phyloP scores from a whole-genome alignment of 1,284 basidiomycete genomes.

The Heterobasidion annosum region DNA sequence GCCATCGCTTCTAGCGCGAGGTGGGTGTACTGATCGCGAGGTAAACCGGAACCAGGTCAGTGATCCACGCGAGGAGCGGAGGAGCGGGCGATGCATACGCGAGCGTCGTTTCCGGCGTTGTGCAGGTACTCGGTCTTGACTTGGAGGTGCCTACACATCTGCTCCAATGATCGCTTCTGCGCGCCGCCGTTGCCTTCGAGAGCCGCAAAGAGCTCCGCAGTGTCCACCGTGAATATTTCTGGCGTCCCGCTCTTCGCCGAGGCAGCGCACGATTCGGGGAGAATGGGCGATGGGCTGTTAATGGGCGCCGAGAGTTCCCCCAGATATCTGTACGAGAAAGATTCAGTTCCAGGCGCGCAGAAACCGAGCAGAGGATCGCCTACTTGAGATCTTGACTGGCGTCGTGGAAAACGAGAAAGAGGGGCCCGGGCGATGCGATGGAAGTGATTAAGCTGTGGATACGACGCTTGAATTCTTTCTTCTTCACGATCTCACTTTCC shows the following conservation, averaged over 20 bases:
- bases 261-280: conserved; percentile 41
- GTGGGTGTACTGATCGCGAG: conserved; percentile 50
- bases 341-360: not conserved
- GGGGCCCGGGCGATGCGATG: conserved; percentile 38
- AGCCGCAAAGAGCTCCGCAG: conserved; percentile 61
- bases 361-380: conserved; percentile 11
- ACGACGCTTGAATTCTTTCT: conserved; percentile 39
- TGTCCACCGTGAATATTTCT: conserved; percentile 65
- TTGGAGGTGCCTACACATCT: conserved; percentile 51
- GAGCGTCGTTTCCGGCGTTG: conserved; percentile 82
- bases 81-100: conserved; percentile 34
- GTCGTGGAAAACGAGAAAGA: conserved; percentile 80
- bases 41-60: not conserved
- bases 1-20: conserved; percentile 59
- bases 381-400: conserved; percentile 65
- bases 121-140: conserved; percentile 52
- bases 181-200: conserved; percentile 49
- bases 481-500: conserved; percentile 41
- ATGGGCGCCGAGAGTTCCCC: conserved; percentile 27
- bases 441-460: conserved; percentile 41
- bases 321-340: too few relatives aligned
- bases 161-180: conserved; percentile 46
- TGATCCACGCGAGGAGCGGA: not conserved
- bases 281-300: conserved; percentile 38
- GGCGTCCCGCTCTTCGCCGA: conserved; percentile 15